Conservation (phyloP, 805 yeast genomes). For the Metschnikowia similis region DNA sequence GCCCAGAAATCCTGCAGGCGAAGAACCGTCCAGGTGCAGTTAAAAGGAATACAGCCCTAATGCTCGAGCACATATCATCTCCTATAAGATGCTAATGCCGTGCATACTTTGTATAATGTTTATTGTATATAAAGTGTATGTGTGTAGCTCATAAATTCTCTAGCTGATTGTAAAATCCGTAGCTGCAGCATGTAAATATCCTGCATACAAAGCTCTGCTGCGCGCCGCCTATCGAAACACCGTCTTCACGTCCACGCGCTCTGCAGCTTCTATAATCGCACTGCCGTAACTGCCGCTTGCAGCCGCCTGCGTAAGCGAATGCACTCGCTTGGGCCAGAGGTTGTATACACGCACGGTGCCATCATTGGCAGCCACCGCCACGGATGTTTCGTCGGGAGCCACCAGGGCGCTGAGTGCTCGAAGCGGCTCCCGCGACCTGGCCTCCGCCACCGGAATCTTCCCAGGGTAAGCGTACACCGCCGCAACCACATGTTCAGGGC, state of each 20-base stretch:
- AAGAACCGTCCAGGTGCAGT: no score
- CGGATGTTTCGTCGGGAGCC: conserved; percentile 58
- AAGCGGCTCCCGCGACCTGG: conserved; percentile 42
- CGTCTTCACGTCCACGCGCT: conserved; percentile 40
- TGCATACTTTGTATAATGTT: no score
- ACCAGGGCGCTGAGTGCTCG: conserved; percentile 63
- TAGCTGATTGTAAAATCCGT: no score
- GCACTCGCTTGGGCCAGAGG: conserved; percentile 51
- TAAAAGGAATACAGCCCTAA: no score
- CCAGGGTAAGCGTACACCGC: conserved; percentile 66
- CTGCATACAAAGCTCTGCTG: no score
- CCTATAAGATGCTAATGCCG: no score
- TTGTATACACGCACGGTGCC: conserved; percentile 71
- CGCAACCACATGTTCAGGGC: conserved; percentile 39
- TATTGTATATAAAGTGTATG: no score
- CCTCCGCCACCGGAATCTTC: conserved; percentile 45
- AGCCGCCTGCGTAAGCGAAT: conserved; percentile 26
- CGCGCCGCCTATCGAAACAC: conserved; percentile 2
- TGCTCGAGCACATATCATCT: no score
- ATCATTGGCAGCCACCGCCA: conserved; percentile 77
- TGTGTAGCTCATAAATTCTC: no score
- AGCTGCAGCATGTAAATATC: no score
- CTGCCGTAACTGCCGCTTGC: conserved; percentile 50
- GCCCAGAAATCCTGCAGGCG: no score
- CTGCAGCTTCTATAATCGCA: conserved; percentile 52